Percentiles rank a stretch among this genome's conserved stretches.
These are phyloP conservation scores for Cylindrodendrum hubeiense DNA, from an alignment of 2,329 filamentous ascomycete species.

Conservation along the genomic window DNA sequence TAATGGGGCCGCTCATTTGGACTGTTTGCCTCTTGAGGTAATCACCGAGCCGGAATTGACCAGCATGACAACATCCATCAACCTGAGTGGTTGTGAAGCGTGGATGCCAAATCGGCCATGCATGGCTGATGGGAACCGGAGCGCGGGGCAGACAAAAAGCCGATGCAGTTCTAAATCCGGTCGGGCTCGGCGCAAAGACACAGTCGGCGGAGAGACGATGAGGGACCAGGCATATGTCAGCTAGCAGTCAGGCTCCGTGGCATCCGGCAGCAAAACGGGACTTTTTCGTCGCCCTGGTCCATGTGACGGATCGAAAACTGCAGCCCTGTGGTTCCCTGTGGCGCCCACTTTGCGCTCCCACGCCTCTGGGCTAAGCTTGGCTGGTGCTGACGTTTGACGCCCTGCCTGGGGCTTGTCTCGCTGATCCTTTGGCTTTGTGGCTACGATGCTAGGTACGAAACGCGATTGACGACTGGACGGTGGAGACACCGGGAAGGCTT, in stretches of 20 bases:
- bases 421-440: constrained; percentile 35
- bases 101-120: constrained; percentile 21
- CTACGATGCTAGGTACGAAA: constrained; percentile 25
- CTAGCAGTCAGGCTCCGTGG: constrained; percentile 39
- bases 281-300: constrained; percentile 43
- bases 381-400: constrained; percentile 34
- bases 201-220: constrained; percentile 18
- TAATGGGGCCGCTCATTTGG: constrained; percentile 3
- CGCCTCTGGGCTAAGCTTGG: constrained; percentile 21
- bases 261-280: constrained; percentile 44
- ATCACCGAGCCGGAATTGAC: constrained; percentile 25
- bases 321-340: constrained; percentile 39
- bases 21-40: constrained; percentile 7
- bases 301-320: constrained; percentile 44
- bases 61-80: not conserved
- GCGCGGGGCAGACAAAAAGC: constrained; percentile 35
- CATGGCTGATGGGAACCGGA: constrained; percentile 25
- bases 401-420: constrained; percentile 9
- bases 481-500: constrained; percentile 28
- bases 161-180: constrained; percentile 37
- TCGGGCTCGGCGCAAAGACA: constrained; percentile 38
- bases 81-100: constrained; percentile 6
- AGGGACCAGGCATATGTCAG: constrained; percentile 39
- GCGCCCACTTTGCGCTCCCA: constrained; percentile 15
- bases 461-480: constrained; percentile 19